Base-by-base conservation (phyloP, 768 basidiomycete genomes). In the Lentinula aciculospora region DNA sequence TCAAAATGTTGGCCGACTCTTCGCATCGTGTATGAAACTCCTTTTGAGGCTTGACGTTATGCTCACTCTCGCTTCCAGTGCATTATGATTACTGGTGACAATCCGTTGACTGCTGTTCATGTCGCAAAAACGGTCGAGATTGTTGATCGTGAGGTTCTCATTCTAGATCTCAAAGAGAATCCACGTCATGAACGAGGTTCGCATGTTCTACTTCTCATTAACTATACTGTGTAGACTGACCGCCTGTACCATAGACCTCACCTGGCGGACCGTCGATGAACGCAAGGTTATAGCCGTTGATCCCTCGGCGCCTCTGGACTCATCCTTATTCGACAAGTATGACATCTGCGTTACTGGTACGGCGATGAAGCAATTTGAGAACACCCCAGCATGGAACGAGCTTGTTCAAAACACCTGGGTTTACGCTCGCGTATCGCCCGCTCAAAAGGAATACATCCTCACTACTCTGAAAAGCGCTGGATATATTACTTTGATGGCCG, bases 81-180 rank as follows among this genome's bases (percentile, higher is more conserved):
- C 69, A 79, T 98, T 58, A 99, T 99, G 97, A 99, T 99, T 62
- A 99, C 97, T 46, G 97, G 97, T 36, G 97, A 99, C 70, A 98
- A 98, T 69, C 97, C 97, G 7, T 74, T 99, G 54, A 99, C 97
- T 0, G 97, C 97, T 7, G 86, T 92, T 0, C 97, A 98, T 68
- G 95, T 99, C 45, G 97, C 97, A 17, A 82, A 82, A 25, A 94
- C 96, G 66, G 97, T 99, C 7, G 96, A 99, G 66, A 98, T 98
- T 60, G 88, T 99, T 19, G 97, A 99, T 66, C 86, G 95, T 27
- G 93, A 97, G 4, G 92, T 87, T 1, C 81, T 98, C 28, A 98
- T 98, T 59, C 77, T 99, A 27, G 97, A 99, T 68, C 66, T 92
- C 54, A 86, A 82, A 64, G 97, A 96, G 67, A 87, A 94, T 32